phyloP scores from a whole-genome alignment of 2,329 filamentous ascomycete species.

The Alternaria novae-zelandiae region DNA sequence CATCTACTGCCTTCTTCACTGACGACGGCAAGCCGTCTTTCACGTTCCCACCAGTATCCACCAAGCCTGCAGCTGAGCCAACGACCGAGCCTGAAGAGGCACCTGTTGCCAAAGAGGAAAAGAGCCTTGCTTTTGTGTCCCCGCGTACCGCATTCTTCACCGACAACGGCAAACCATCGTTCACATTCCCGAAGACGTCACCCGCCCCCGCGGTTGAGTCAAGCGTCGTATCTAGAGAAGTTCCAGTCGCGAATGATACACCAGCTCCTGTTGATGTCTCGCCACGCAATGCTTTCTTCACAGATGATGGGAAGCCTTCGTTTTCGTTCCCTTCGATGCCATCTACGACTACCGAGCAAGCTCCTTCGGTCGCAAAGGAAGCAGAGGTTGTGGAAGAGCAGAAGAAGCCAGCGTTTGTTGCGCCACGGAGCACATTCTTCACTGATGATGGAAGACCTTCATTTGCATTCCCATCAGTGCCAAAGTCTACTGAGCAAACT shows the following conservation, averaged over 20 bases:
- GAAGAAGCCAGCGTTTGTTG: background rate
- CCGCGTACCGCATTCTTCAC: constrained; percentile 17
- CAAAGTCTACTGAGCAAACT: background rate
- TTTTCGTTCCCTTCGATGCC: constrained; percentile 7
- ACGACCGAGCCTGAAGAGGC: background rate
- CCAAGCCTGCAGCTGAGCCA: background rate
- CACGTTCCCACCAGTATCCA: background rate
- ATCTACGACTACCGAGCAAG: background rate
- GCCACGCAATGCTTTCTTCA: constrained; percentile 16
- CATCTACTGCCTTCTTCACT: constrained; percentile 2
- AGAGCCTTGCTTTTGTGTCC: background rate
- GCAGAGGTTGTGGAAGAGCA: background rate
- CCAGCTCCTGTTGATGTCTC: background rate
- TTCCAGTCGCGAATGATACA: background rate
- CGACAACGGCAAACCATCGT: constrained; percentile 12
- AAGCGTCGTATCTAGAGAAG: background rate
- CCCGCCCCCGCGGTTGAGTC: background rate
- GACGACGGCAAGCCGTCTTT: constrained; percentile 13
- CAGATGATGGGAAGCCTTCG: constrained; percentile 12
- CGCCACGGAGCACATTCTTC: constrained; percentile 13
- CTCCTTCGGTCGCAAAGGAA: background rate
- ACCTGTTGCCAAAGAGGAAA: background rate
- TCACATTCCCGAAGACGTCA: constrained; percentile 3
- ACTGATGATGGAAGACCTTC: constrained; percentile 14
- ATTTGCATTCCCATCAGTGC: constrained; percentile 5